phyloP scores from a whole-genome alignment of 2,329 filamentous ascomycete genomes.

The Nothomitra cinnamomea region DNA sequence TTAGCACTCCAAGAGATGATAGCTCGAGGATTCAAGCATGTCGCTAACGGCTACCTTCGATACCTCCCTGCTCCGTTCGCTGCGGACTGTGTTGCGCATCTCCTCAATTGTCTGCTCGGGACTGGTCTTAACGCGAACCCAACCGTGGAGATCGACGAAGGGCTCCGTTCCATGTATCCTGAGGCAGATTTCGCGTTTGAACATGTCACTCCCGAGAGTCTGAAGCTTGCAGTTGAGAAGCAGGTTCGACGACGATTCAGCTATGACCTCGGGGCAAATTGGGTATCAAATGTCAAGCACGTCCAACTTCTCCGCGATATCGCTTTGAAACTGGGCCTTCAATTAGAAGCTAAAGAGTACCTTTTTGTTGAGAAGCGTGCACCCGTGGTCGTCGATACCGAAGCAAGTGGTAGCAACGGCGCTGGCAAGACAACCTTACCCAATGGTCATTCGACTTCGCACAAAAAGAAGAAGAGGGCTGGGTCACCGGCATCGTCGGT shows the following conservation, averaged over 20 bases:
- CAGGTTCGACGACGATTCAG: conserved; percentile 62
- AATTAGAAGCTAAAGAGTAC: conserved; percentile 67
- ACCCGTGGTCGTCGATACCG: conserved; percentile 12
- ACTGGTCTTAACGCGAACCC: conserved; percentile 60
- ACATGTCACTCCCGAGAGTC: conserved; percentile 53
- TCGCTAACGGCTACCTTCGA: conserved; percentile 62
- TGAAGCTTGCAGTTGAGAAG: conserved; percentile 51
- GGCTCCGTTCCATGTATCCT: conserved; percentile 57
- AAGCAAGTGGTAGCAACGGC: conserved; percentile 21
- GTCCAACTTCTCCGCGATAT: conserved; percentile 81
- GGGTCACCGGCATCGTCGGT: conserved; percentile 23
- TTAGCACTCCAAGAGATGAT: conserved; percentile 86
- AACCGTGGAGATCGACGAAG: conserved; percentile 56
- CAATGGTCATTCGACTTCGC: conserved; percentile 16
- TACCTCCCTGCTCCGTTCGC: conserved; percentile 64
- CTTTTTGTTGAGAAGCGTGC: conserved; percentile 36
- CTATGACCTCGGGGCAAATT: conserved; percentile 51
- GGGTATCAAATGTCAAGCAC: conserved; percentile 51
- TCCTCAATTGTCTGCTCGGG: conserved; percentile 87
- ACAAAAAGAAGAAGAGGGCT: conserved; percentile 44
- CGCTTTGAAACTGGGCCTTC: conserved; percentile 74
- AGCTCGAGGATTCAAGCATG: conserved; percentile 87
- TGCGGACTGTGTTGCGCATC: conserved; percentile 64
- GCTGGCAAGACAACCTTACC: conserved; percentile 26
- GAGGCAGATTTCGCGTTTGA: conserved; percentile 73